These are phyloP conservation scores for Ogataea nonfermentans DNA, from an alignment of 805 yeast species.

Conservation along the genomic window DNA sequence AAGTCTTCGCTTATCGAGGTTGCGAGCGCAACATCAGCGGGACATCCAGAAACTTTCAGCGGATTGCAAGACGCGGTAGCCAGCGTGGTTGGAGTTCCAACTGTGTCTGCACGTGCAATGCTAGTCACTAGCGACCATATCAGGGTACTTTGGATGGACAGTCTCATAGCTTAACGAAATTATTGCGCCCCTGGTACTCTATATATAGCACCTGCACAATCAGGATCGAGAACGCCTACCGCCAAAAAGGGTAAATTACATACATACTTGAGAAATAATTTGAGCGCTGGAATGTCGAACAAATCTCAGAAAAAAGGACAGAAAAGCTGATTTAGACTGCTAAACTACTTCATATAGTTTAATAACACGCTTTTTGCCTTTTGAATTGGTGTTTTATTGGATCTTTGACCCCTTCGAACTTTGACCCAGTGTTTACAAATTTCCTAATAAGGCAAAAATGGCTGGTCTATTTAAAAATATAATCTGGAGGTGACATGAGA, in stretches of 20 bases:
- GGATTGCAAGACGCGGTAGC: slow-evolving; percentile 34
- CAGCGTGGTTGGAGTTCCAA: slow-evolving; percentile 4
- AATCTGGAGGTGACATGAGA: slow-evolving; percentile 21
- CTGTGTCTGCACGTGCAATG: slow-evolving; percentile 9
- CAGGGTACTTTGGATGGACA: not conserved
- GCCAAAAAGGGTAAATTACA: slow-evolving; percentile 12
- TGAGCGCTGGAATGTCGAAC: not conserved
- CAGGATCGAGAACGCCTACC: slow-evolving; percentile 9
- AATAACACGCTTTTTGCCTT: too few relatives aligned
- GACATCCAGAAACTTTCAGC: slow-evolving; percentile 28
- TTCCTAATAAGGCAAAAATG: slow-evolving; percentile 18
- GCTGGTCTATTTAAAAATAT: slow-evolving; percentile 19
- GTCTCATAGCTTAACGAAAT: slow-evolving; percentile 3
- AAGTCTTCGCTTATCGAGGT: slow-evolving; percentile 54
- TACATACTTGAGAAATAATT: slow-evolving; percentile 1
- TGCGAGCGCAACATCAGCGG: slow-evolving; percentile 59
- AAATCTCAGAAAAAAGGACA: not conserved
- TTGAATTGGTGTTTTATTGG: too few relatives aligned
- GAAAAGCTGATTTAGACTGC: not conserved
- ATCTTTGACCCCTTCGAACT: too few relatives aligned
- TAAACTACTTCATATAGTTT: too few relatives aligned
- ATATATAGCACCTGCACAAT: slow-evolving; percentile 9
- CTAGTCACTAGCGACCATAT: slow-evolving; percentile 4
- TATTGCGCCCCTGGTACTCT: slow-evolving; percentile 2
- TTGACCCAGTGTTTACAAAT: slow-evolving; percentile 11